Percentiles rank a stretch among this genome's conserved stretches.
Evolutionary conservation across 1,139 yeast genomes (phyloP).

Genomic region (Pichia sp.): DNA sequence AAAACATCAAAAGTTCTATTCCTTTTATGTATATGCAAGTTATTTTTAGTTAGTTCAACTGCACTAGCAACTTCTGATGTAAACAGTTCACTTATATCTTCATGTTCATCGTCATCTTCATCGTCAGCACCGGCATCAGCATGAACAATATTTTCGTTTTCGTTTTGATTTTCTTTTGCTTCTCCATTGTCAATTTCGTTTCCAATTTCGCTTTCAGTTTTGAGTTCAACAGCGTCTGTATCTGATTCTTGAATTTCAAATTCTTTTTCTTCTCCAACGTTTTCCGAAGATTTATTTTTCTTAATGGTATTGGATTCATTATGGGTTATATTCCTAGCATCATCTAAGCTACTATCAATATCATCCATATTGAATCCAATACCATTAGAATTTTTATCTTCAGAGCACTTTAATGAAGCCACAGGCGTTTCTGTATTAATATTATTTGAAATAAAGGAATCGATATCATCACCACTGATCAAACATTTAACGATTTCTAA

Average conservation of each 20-base stretch:
- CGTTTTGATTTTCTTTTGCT: too few relatives aligned
- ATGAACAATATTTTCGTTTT: too few relatives aligned
- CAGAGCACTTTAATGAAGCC: slow-evolving; percentile 8
- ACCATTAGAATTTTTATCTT: not conserved
- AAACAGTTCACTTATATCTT: slow-evolving; percentile 1
- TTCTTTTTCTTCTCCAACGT: too few relatives aligned
- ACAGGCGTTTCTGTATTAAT: not conserved
- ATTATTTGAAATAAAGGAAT: not conserved
- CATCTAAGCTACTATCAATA: not conserved
- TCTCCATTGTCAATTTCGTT: not conserved
- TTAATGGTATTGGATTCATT: slow-evolving; percentile 5
- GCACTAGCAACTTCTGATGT: not conserved
- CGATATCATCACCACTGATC: slow-evolving; percentile 18
- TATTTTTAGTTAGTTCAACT: not conserved
- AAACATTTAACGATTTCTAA: slow-evolving; percentile 28
- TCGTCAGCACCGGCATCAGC: not conserved
- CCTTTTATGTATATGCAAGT: slow-evolving; percentile 8
- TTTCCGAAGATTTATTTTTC: not conserved
- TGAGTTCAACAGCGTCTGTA: too few relatives aligned
- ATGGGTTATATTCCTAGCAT: not conserved
- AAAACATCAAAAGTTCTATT: slow-evolving; percentile 4
- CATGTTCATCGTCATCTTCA: not conserved
- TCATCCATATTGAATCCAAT: not conserved
- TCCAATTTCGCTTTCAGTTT: too few relatives aligned
- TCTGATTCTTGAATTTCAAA: too few relatives aligned